Evolutionary conservation across 2,329 filamentous ascomycete species (phyloP).

Genomic region (Neofusicoccum kwambonambiense): DNA sequence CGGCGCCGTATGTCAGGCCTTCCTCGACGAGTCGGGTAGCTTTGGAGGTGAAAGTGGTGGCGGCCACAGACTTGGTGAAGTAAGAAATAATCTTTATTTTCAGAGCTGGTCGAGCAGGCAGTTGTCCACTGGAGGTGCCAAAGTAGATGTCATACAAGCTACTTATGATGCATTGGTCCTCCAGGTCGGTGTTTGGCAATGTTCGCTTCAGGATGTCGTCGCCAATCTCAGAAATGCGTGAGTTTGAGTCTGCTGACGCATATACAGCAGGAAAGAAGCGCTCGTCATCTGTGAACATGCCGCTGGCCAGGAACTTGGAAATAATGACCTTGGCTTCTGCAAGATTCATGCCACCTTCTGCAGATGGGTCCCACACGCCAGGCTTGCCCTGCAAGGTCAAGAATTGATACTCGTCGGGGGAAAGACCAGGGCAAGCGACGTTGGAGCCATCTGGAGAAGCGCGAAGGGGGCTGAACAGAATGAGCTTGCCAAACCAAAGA

Average conservation of each 20-base stretch:
- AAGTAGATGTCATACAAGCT: conserved; percentile 73
- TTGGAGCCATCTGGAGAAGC: conserved; percentile 26
- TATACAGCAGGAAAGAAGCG: conserved; percentile 81
- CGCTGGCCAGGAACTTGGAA: conserved; percentile 74
- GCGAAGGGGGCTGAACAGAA: conserved; percentile 59
- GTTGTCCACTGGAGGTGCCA: conserved; percentile 30
- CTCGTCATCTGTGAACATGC: conserved; percentile 79
- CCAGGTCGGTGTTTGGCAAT: conserved; percentile 65
- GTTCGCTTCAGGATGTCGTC: conserved; percentile 86
- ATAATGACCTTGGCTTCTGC: conserved; percentile 68
- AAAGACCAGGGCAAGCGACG: conserved; percentile 60
- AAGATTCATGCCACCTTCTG: conserved; percentile 63
- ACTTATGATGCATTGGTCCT: conserved; percentile 63
- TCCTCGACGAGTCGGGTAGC: conserved; percentile 69
- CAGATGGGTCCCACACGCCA: conserved; percentile 64
- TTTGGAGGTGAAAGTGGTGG: conserved; percentile 66
- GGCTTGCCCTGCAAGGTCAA: conserved; percentile 65
- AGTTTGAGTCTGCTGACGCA: conserved; percentile 79
- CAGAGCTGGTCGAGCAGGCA: conserved; percentile 61
- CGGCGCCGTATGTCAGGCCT: conserved; percentile 25
- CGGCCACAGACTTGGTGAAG: conserved; percentile 72
- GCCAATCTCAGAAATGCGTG: conserved; percentile 76
- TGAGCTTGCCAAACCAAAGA: conserved; percentile 71
- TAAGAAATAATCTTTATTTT: conserved; percentile 74
- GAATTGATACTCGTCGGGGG: conserved; percentile 66